These are phyloP conservation scores for Magnolia officinalis DNA, from an alignment of 164 flowering plant species.

Conservation along the genomic window DNA sequence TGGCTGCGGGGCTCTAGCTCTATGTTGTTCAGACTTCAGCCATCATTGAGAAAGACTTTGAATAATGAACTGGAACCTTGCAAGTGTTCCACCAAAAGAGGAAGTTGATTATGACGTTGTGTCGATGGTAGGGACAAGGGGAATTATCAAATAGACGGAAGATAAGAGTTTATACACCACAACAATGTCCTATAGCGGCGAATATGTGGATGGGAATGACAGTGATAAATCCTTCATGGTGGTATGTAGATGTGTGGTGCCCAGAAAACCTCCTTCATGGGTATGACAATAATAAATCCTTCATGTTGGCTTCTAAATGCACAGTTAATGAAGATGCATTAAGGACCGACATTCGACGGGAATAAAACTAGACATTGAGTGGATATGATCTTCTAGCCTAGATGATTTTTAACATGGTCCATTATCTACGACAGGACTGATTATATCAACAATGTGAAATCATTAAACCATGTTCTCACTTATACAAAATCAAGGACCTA, in stretches of 20 bases:
- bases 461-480: background rate
- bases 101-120: conserved; percentile 13
- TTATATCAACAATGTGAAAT: background rate
- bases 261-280: background rate
- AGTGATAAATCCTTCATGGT: too few relatives aligned
- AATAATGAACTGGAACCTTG: conserved; percentile 40
- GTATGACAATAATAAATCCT: too few relatives aligned
- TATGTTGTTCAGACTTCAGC: conserved; percentile 8
- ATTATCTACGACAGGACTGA: background rate
- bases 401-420: background rate
- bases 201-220: too few relatives aligned
- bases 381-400: background rate
- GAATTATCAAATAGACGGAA: conserved; percentile 7
- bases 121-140: conserved; percentile 12
- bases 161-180: conserved; percentile 12
- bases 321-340: too few relatives aligned
- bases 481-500: background rate
- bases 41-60: conserved; percentile 34
- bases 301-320: too few relatives aligned
- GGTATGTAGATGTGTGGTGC: background rate
- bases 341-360: too few relatives aligned
- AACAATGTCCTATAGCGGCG: too few relatives aligned
- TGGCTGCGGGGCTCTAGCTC: background rate
- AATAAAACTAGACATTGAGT: background rate
- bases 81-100: conserved; percentile 28